Conservation (phyloP, 2,329 filamentous ascomycete species). For the Lomentospora prolificans region DNA sequence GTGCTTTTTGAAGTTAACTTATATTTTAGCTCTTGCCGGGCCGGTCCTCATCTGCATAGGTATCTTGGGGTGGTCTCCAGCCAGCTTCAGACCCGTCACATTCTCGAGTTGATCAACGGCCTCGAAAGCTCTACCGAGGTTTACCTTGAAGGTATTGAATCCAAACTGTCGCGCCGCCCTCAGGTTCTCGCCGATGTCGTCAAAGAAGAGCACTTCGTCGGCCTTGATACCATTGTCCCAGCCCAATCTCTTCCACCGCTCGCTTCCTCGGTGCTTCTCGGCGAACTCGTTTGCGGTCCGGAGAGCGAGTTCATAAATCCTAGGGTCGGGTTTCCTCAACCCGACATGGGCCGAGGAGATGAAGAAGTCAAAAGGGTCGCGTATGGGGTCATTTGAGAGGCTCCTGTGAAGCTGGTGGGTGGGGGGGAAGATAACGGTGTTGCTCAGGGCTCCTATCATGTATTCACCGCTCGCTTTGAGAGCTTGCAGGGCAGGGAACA, state of each 20-base stretch:
- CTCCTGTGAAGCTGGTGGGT: slow-evolving; percentile 47
- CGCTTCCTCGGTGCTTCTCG: slow-evolving; percentile 14
- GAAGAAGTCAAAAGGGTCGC: slow-evolving; percentile 72
- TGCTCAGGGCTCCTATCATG: slow-evolving; percentile 74
- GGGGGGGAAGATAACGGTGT: slow-evolving; percentile 78
- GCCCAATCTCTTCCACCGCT: slow-evolving; percentile 27
- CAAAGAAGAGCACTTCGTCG: slow-evolving; percentile 72
- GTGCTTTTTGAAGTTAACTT: too few species aligned
- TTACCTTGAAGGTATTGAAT: slow-evolving; percentile 76
- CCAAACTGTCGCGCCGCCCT: slow-evolving; percentile 67
- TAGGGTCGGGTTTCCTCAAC: slow-evolving; percentile 74
- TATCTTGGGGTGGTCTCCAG: slow-evolving; percentile 37
- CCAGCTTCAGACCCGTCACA: slow-evolving; percentile 57
- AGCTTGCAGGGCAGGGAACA: slow-evolving; percentile 70
- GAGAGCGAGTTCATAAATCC: slow-evolving; percentile 70
- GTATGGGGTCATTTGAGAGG: slow-evolving; percentile 45
- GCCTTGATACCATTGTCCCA: slow-evolving; percentile 44
- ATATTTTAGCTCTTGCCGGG: slow-evolving; percentile 33
- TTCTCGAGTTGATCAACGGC: slow-evolving; percentile 75
- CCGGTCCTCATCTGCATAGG: not conserved
- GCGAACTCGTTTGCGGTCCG: slow-evolving; percentile 55
- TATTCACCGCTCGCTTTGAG: slow-evolving; percentile 56
- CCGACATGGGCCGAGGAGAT: slow-evolving; percentile 80
- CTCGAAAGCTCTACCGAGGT: slow-evolving; percentile 65
- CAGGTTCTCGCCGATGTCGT: slow-evolving; percentile 90